Conservation (phyloP, 495 filamentous ascomycete genomes). For the Aspergillus asperescens region DNA sequence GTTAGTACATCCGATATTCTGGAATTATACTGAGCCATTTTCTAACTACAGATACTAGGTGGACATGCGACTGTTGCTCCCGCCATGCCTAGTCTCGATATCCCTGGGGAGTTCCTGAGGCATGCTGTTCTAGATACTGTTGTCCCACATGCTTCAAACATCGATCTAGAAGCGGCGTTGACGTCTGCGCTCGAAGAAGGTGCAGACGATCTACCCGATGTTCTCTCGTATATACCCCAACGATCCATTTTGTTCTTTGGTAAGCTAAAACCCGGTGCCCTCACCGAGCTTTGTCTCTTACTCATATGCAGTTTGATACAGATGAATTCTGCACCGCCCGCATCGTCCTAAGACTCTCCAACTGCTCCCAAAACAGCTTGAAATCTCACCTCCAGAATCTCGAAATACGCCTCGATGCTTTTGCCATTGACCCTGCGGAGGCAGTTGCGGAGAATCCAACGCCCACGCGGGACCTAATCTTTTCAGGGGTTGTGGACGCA, state of each 20-base stretch:
- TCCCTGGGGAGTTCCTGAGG: slow-evolving; percentile 58
- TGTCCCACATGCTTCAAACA: slow-evolving; percentile 62
- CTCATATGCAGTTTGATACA: slow-evolving; percentile 56
- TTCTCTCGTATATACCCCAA: slow-evolving; percentile 47
- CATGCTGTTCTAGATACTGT: slow-evolving; percentile 72
- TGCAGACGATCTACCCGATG: slow-evolving; percentile 40
- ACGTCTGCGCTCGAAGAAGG: slow-evolving; percentile 43
- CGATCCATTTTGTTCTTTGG: slow-evolving; percentile 62
- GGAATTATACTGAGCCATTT: neutral
- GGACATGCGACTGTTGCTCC: slow-evolving; percentile 25
- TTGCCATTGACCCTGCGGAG: slow-evolving; percentile 58
- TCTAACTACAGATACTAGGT: neutral
- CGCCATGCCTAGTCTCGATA: slow-evolving; percentile 39
- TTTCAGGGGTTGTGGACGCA: slow-evolving; percentile 54
- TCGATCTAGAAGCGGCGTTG: slow-evolving; percentile 59
- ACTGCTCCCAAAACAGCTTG: slow-evolving; percentile 53
- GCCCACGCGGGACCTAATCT: slow-evolving; percentile 60
- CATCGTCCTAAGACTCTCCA: slow-evolving; percentile 63
- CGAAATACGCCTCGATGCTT: slow-evolving; percentile 63
- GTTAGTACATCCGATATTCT: neutral
- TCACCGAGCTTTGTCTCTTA: slow-evolving; percentile 42
- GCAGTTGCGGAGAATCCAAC: slow-evolving; percentile 39
- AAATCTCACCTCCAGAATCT: slow-evolving; percentile 58
- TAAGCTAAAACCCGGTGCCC: slow-evolving; percentile 39
- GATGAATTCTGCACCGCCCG: slow-evolving; percentile 76